A percentile compares a stretch with the other conserved stretches of the same genome.
phyloP scores from a whole-genome alignment of 495 filamentous ascomycete genomes.

The Apiosordaria backusii region DNA sequence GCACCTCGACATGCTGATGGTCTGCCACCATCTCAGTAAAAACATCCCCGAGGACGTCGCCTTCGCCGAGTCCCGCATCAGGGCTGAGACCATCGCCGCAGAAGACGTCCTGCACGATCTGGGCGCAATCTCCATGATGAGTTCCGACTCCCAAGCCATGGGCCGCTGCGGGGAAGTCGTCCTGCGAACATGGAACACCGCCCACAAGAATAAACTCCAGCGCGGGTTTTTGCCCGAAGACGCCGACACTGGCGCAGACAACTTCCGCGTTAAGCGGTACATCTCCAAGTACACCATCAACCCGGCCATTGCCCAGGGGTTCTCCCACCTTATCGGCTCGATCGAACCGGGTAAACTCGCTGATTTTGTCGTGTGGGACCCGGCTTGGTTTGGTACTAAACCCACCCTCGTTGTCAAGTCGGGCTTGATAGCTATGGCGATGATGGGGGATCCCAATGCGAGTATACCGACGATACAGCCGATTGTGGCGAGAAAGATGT shows the following conservation, averaged over 20 bases:
- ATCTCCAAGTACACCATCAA: conserved; percentile 98
- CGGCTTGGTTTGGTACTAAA: conserved; percentile 85
- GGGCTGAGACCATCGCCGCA: conserved; percentile 93
- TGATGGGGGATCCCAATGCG: conserved; percentile 94
- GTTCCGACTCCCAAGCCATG: conserved; percentile 95
- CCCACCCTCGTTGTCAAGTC: conserved; percentile 81
- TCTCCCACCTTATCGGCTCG: conserved; percentile 84
- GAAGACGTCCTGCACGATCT: conserved; percentile 97
- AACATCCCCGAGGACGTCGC: conserved; percentile 95
- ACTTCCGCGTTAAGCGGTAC: conserved; percentile 90
- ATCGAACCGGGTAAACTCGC: conserved; percentile 89
- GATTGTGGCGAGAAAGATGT: conserved; percentile 83
- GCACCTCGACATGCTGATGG: conserved; percentile 98
- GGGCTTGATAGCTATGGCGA: conserved; percentile 78
- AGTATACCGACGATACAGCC: conserved; percentile 91
- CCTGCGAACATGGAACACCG: conserved; percentile 93
- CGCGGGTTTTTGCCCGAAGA: conserved; percentile 75
- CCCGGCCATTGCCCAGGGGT: conserved; percentile 89
- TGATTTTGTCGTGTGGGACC: conserved; percentile 86
- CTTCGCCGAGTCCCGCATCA: conserved; percentile 92
- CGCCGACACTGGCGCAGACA: conserved; percentile 77
- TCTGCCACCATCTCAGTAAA: conserved; percentile 90
- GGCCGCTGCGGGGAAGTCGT: conserved; percentile 95
- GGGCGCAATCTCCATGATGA: conserved; percentile 98
- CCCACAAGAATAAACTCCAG: conserved; percentile 95